Percentiles rank a stretch among this genome's conserved stretches.
phyloP scores from a whole-genome alignment of 2,329 filamentous ascomycete genomes.

The Tolypocladium paradoxum region DNA sequence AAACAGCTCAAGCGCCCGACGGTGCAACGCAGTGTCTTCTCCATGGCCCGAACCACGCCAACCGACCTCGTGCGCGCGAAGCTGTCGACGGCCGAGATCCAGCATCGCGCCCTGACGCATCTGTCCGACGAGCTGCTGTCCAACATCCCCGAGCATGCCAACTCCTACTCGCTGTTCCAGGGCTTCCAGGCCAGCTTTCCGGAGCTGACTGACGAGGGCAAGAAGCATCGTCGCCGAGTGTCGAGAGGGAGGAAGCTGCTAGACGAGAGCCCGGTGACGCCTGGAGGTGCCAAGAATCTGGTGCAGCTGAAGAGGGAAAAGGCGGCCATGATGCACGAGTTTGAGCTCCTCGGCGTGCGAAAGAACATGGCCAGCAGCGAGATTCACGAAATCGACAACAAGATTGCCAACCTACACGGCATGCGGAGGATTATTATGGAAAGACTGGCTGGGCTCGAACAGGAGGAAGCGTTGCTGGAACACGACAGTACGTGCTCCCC shows the following conservation, averaged over 20 bases:
- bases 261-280: constrained; percentile 45
- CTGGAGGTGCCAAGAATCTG: constrained; percentile 55
- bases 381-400: constrained; percentile 93
- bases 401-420: constrained; percentile 82
- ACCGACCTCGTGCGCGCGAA: constrained; percentile 87
- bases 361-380: constrained; percentile 98
- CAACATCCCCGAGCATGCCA: constrained; percentile 80
- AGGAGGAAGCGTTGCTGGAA: constrained; percentile 83
- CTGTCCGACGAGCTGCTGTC: constrained; percentile 81
- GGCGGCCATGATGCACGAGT: constrained; percentile 65
- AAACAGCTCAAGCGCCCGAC: constrained; percentile 76
- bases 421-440: constrained; percentile 92
- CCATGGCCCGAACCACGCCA: constrained; percentile 83
- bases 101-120: constrained; percentile 81
- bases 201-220: constrained; percentile 55
- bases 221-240: constrained; percentile 58
- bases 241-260: constrained; percentile 70
- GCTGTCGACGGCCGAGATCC: constrained; percentile 83
- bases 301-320: constrained; percentile 71
- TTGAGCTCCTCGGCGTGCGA: constrained; percentile 83
- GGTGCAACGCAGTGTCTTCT: constrained; percentile 83
- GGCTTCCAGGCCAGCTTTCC: constrained; percentile 89
- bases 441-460: constrained; percentile 72
- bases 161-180: constrained; percentile 87
- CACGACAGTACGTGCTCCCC: constrained; percentile 58